These are phyloP conservation scores for Colletotrichum magnum DNA, from an alignment of 2,329 filamentous ascomycete genomes.

Conservation along the genomic window DNA sequence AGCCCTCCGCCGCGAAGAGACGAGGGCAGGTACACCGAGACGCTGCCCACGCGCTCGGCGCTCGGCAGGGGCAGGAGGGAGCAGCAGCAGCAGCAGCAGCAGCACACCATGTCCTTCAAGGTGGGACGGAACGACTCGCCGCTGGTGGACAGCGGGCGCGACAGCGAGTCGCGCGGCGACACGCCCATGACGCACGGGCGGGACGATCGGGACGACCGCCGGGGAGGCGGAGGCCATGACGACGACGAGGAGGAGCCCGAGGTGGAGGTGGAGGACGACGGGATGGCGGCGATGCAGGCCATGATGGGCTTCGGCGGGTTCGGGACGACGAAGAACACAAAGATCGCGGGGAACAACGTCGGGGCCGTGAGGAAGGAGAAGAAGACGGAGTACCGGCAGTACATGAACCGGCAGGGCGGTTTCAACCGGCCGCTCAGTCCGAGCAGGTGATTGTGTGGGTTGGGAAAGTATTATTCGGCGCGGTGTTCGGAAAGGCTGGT, in stretches of 20 bases:
- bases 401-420: slow-evolving; percentile 89
- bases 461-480: neutral
- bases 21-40: slow-evolving; percentile 41
- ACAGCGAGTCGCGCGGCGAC: slow-evolving; percentile 39
- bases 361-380: slow-evolving; percentile 91
- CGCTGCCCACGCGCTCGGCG: slow-evolving; percentile 51
- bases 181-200: slow-evolving; percentile 39
- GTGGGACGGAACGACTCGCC: slow-evolving; percentile 51
- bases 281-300: slow-evolving; percentile 80
- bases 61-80: slow-evolving; percentile 43
- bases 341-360: slow-evolving; percentile 88
- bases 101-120: slow-evolving; percentile 51
- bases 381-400: slow-evolving; percentile 95
- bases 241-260: slow-evolving; percentile 66
- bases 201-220: slow-evolving; percentile 50
- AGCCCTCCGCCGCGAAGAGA: slow-evolving; percentile 41
- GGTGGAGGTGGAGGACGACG: slow-evolving; percentile 72
- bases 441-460: slow-evolving; percentile 48
- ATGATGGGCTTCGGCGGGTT: slow-evolving; percentile 95
- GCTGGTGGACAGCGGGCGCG: slow-evolving; percentile 42
- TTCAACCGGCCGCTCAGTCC: slow-evolving; percentile 86
- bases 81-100: slow-evolving; percentile 6
- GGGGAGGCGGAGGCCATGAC: slow-evolving; percentile 70
- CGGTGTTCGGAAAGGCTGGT: neutral
- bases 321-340: slow-evolving; percentile 87